These are phyloP conservation scores for Cladosporium sp. DNA, from an alignment of 2,329 filamentous ascomycete genomes.

Conservation along the genomic window DNA sequence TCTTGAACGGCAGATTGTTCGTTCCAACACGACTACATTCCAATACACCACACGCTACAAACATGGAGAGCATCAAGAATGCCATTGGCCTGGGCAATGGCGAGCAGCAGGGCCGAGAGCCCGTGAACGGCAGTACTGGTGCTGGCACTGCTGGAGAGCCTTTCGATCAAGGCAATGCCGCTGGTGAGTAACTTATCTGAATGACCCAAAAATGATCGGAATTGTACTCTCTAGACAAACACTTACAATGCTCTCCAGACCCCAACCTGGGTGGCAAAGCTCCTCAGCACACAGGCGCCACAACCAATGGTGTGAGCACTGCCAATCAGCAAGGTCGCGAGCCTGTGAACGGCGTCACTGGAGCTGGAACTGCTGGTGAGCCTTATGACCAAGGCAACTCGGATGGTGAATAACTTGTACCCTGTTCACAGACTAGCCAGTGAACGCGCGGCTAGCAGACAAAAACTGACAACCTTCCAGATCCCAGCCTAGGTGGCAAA, in stretches of 20 bases:
- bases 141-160: constrained; percentile 69
- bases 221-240: not conserved
- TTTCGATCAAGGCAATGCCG: constrained; percentile 76
- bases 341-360: constrained; percentile 70
- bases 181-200: constrained; percentile 46
- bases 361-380: constrained; percentile 67
- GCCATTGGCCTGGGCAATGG: constrained; percentile 21
- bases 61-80: constrained; percentile 68
- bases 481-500: constrained; percentile 9
- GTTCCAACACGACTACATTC: not conserved
- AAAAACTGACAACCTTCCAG: constrained; percentile 3
- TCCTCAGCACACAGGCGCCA: not conserved
- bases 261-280: not conserved
- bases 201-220: not conserved
- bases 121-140: constrained; percentile 70
- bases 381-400: constrained; percentile 80
- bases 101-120: constrained; percentile 58
- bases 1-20: not conserved
- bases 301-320: not conserved
- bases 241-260: not conserved
- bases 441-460: not conserved
- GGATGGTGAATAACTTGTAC: constrained; percentile 47
- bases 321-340: constrained; percentile 55
- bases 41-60: not conserved
- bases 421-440: not conserved